Conservation (phyloP, 768 basidiomycete species). For the Mycena floridula region DNA sequence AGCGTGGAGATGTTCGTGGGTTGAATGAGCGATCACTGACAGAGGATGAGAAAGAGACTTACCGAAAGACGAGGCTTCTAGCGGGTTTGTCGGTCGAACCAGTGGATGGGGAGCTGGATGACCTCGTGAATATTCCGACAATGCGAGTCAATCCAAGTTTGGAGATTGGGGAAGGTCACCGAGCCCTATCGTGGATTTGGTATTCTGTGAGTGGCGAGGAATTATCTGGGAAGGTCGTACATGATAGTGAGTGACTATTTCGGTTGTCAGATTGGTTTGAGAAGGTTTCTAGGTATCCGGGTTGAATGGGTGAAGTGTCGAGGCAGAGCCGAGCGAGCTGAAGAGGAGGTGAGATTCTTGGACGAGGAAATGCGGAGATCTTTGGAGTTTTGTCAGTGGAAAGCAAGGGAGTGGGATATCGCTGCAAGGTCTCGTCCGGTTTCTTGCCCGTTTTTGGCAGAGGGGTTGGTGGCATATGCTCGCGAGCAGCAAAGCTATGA, state of each 20-base stretch:
- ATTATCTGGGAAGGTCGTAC: background rate
- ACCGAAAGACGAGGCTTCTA: background rate
- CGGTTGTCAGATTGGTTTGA: background rate
- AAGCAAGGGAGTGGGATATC: background rate
- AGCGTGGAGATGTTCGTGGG: background rate
- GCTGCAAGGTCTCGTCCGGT: background rate
- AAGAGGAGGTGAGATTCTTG: constrained; percentile 17
- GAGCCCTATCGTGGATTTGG: constrained; percentile 15
- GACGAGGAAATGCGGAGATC: constrained; percentile 22
- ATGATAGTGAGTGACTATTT: constrained; percentile 4
- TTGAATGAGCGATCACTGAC: background rate
- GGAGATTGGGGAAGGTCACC: constrained; percentile 7
- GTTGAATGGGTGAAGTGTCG: constrained; percentile 21
- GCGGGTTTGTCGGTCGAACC: background rate
- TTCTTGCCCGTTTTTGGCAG: background rate
- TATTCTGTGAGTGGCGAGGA: constrained; percentile 1
- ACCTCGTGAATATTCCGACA: background rate
- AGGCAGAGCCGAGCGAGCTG: constrained; percentile 15
- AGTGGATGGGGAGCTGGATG: background rate
- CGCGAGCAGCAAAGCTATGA: background rate
- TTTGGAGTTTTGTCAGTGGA: constrained; percentile 7
- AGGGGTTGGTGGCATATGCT: background rate
- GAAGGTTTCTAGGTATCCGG: constrained; percentile 7
- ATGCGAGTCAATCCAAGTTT: background rate
- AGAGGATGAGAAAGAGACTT: background rate